phyloP scores from a whole-genome alignment of 2,329 filamentous ascomycete species.

The Ilyonectria robusta region DNA sequence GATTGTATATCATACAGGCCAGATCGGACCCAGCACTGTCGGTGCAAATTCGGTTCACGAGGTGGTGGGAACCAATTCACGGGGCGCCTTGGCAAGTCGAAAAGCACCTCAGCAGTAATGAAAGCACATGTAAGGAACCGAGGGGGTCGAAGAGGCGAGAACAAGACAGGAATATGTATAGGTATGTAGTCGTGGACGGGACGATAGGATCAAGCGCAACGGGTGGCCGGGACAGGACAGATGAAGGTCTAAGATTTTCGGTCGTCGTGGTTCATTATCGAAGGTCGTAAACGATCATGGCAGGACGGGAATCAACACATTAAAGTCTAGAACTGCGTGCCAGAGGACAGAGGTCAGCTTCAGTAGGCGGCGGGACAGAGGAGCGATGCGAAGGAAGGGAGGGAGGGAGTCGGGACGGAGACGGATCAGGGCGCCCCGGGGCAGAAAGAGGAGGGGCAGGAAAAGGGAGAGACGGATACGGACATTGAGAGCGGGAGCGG shows the following conservation, averaged over 20 bases:
- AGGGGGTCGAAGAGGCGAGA: conserved; percentile 17
- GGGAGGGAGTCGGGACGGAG: conserved; percentile 43
- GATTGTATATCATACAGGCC: conserved; percentile 45
- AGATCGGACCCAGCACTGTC: conserved; percentile 36
- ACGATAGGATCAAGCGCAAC: conserved; percentile 30
- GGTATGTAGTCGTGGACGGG: conserved; percentile 16
- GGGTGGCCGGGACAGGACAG: conserved; percentile 31
- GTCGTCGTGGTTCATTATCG: conserved; percentile 47
- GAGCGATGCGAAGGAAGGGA: conserved; percentile 32
- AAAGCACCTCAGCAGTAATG: conserved; percentile 35
- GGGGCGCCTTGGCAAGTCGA: conserved; percentile 9
- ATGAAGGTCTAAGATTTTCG: conserved; percentile 37
- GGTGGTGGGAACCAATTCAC: conserved; percentile 25
- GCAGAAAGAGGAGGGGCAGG: conserved; percentile 48
- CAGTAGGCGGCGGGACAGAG: conserved; percentile 34
- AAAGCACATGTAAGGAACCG: conserved; percentile 38
- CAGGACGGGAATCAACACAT: conserved; percentile 45
- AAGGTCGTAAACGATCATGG: conserved; percentile 46
- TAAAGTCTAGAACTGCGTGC: conserved; percentile 46
- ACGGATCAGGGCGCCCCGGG: conserved; percentile 40
- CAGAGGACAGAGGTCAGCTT: conserved; percentile 41
- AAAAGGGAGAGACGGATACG: conserved; percentile 19
- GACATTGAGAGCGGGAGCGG: background rate
- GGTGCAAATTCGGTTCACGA: conserved; percentile 22
- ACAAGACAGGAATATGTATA: background rate